Percentiles rank a stretch among this genome's conserved stretches.
These are phyloP conservation scores for Annulohypoxylon bovei DNA, from an alignment of 495 filamentous ascomycete genomes.

Conservation along the genomic window DNA sequence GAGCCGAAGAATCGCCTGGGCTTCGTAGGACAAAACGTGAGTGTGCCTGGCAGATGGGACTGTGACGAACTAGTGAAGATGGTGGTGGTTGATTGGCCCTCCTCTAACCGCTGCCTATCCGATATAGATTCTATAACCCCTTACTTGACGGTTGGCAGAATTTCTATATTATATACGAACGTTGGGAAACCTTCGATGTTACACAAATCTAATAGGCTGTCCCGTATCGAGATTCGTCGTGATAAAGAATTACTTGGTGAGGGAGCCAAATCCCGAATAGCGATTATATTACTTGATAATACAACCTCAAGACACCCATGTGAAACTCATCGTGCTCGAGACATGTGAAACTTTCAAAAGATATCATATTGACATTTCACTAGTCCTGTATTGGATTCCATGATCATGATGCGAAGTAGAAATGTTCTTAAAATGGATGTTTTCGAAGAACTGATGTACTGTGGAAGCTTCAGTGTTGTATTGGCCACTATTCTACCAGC, in stretches of 20 bases:
- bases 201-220: slow-evolving; percentile 2
- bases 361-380: not conserved
- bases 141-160: slow-evolving; percentile 21
- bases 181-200: not conserved
- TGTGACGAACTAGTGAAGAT: slow-evolving; percentile 26
- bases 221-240: slow-evolving; percentile 26
- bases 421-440: slow-evolving; percentile 3
- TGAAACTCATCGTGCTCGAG: slow-evolving; percentile 8
- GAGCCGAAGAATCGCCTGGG: slow-evolving; percentile 29
- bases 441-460: not conserved
- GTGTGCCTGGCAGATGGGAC: slow-evolving; percentile 30
- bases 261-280: slow-evolving; percentile 15
- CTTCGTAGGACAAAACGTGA: slow-evolving; percentile 6
- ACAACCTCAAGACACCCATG: slow-evolving; percentile 25
- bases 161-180: slow-evolving; percentile 10
- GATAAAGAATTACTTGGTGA: slow-evolving; percentile 7
- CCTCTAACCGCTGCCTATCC: slow-evolving; percentile 25
- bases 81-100: slow-evolving; percentile 28
- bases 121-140: slow-evolving; percentile 19
- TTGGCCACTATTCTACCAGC: not conserved
- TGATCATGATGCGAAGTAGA: not conserved
- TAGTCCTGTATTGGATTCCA: not conserved
- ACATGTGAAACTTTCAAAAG: slow-evolving; percentile 22
- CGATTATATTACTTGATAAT: slow-evolving; percentile 28
- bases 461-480: not conserved